These are phyloP conservation scores for Pseudozyma hubeiensis DNA, from an alignment of 1,284 basidiomycete genomes.

Conservation along the genomic window DNA sequence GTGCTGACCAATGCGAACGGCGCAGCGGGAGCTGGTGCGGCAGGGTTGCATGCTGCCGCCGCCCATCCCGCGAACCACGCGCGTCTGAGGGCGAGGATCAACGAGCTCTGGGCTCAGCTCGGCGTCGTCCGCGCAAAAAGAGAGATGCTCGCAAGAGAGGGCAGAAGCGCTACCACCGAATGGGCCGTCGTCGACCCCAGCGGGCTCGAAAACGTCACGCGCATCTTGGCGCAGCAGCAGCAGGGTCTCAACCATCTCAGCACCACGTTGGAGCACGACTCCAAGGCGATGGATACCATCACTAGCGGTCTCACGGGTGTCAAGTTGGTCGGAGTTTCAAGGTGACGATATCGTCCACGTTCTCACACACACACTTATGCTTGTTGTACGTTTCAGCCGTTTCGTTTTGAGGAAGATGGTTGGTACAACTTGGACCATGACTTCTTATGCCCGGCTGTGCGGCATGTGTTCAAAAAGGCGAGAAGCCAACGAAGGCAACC, in stretches of 20 bases:
- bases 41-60: not conserved
- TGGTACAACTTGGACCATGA: too few species aligned
- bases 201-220: slow-evolving; percentile 58
- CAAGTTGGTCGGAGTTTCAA: slow-evolving; percentile 55
- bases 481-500: slow-evolving; percentile 52
- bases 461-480: slow-evolving; percentile 21
- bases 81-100: slow-evolving; percentile 57
- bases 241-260: slow-evolving; percentile 64
- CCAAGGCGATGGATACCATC: slow-evolving; percentile 61
- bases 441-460: too few species aligned
- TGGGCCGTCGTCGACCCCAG: slow-evolving; percentile 67
- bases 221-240: slow-evolving; percentile 62
- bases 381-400: too few species aligned
- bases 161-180: slow-evolving; percentile 50
- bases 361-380: too few species aligned
- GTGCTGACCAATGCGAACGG: not conserved
- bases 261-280: slow-evolving; percentile 57
- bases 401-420: too few species aligned
- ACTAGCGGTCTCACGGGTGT: slow-evolving; percentile 55
- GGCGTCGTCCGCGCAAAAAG: slow-evolving; percentile 59
- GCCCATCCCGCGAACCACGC: slow-evolving; percentile 23
- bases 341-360: slow-evolving; percentile 4
- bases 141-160: slow-evolving; percentile 50
- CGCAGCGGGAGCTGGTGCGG: not conserved
- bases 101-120: slow-evolving; percentile 67